Evolutionary conservation across 192 early-diverging fungal genomes (phyloP).

Genomic region (Rhizoclosmatium globosum): DNA sequence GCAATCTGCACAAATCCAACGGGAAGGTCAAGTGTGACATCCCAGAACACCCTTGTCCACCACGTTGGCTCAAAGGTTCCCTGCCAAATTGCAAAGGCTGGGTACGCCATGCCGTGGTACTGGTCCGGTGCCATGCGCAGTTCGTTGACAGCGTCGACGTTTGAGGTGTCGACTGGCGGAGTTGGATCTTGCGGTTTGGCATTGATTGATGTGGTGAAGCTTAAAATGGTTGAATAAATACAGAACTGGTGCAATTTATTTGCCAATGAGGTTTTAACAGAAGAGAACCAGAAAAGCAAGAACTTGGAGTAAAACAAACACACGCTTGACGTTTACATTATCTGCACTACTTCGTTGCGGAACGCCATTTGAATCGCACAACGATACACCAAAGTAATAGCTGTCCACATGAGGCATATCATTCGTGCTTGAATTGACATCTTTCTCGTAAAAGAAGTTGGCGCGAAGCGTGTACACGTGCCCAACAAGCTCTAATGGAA

Average conservation of each 20-base stretch:
- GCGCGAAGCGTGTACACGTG: slow-evolving; percentile 1
- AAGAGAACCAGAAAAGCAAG: too few species aligned
- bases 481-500: not conserved
- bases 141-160: not conserved
- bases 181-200: not conserved
- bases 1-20: not conserved
- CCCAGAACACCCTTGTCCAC: not conserved
- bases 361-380: not conserved
- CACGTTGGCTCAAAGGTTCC: not conserved
- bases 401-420: not conserved
- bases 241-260: too few species aligned
- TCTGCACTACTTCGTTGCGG: too few species aligned
- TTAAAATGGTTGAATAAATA: too few species aligned
- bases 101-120: not conserved
- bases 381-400: not conserved
- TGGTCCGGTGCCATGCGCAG: not conserved
- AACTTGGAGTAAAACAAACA: too few species aligned
- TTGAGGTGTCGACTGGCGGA: not conserved
- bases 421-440: not conserved
- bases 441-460: slow-evolving; percentile 1
- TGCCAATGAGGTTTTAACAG: too few species aligned
- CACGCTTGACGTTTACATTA: too few species aligned
- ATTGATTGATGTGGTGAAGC: too few species aligned
- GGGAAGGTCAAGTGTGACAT: not conserved
- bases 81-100: not conserved